Conservation (phyloP, 1,139 yeast species). For the Maudiozyma humilis region DNA sequence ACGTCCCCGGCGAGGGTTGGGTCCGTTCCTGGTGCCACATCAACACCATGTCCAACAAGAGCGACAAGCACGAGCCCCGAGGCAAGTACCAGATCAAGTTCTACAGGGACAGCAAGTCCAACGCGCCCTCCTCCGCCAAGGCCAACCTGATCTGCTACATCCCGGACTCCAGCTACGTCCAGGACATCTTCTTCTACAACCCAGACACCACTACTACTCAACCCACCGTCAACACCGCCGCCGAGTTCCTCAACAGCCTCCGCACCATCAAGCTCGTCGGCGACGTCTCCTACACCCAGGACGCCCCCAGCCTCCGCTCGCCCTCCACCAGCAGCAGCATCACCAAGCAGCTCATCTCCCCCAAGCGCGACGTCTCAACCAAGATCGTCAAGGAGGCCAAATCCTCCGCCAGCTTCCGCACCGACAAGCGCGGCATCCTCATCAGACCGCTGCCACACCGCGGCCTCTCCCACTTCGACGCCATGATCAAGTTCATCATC, state of each 20-base stretch:
- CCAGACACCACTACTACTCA: not conserved
- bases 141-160: slow-evolving; percentile 22
- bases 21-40: slow-evolving; percentile 30
- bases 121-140: slow-evolving; percentile 13
- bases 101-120: slow-evolving; percentile 24
- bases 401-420: slow-evolving; percentile 5
- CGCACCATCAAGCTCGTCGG: slow-evolving; percentile 19
- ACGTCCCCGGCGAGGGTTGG: slow-evolving; percentile 26
- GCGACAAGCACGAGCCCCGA: slow-evolving; percentile 11
- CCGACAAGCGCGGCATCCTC: slow-evolving; percentile 17
- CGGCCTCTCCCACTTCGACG: slow-evolving; percentile 25
- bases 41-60: slow-evolving; percentile 18
- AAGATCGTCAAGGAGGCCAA: slow-evolving; percentile 7
- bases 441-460: slow-evolving; percentile 28
- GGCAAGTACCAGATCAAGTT: slow-evolving; percentile 27
- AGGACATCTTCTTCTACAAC: slow-evolving; percentile 24
- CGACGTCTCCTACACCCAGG: slow-evolving; percentile 13
- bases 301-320: slow-evolving; percentile 1
- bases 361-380: slow-evolving; percentile 12
- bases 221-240: slow-evolving; percentile 2
- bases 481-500: slow-evolving; percentile 24
- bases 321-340: slow-evolving; percentile 6
- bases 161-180: slow-evolving; percentile 22
- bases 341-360: slow-evolving; percentile 9
- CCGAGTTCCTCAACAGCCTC: slow-evolving; percentile 12